Evolutionary conservation across 2,329 filamentous ascomycete genomes (phyloP), one percentile per base, ranked within the genome.

Genomic region (Aspergillus nomiae): DNA sequence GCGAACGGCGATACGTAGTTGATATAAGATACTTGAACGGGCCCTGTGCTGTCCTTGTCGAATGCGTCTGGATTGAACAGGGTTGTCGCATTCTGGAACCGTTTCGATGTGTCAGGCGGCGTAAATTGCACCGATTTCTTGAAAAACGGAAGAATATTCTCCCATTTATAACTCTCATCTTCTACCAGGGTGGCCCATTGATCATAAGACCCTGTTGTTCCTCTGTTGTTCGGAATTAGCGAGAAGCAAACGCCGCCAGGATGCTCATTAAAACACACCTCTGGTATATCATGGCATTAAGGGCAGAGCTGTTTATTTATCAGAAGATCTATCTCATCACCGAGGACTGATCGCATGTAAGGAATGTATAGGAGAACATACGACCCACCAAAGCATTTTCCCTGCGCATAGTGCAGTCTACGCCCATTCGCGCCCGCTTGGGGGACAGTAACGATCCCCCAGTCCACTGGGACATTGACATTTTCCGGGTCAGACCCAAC

Each of bases 141-240:
- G 54, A 66, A 74, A 43, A 68, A 74, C 9, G 69, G 69, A 7
- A 71, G 61, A 10, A 68, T 55, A 1, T 69, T 63, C 2, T 72
- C 67, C 41, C 63, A 76, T 21, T 58, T 63, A 43, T 73, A 76
- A 48, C 65, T 69, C 8, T 64, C 41, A 34, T 79, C 76, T 5
- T 65, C 73, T 1, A 78, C 75, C 21, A 65, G 56, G 26, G 77
- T 70, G 0, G 76, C 76, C 77, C 77, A 79, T 55, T 62, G 48
- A 43, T 74, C 16, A 14, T 30, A 30, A 1, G 48, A 53, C 3
- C 28, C 48, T 1, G 9, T 53, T 2, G 48, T 53, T 10, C 24
- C 24, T 5, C 48, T 53, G 19, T 4, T 10, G 1, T 21, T 4
- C 7, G 4, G 32, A 1, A 1, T 28, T 32, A 53, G 19, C 14